These are phyloP conservation scores for Paramyrothecium sp. DNA, from an alignment of 2,329 filamentous ascomycete genomes.

Conservation along the genomic window DNA sequence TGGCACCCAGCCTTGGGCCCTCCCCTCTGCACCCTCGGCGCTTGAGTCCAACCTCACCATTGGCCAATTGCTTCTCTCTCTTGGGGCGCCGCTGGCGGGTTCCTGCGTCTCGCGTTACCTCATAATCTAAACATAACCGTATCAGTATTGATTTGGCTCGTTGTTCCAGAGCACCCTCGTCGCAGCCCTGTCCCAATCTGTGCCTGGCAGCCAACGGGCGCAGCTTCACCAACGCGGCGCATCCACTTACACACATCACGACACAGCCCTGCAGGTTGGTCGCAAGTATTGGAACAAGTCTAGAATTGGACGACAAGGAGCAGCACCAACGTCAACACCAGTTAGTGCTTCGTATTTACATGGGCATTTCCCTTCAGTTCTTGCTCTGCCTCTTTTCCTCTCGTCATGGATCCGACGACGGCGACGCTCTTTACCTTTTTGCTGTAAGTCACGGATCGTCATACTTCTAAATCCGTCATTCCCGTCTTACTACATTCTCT, in stretches of 20 bases:
- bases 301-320: too few relatives aligned
- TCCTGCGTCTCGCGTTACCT: slow-evolving; percentile 14
- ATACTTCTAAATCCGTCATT: slow-evolving; percentile 17
- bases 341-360: not conserved
- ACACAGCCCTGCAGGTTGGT: too few relatives aligned
- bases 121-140: slow-evolving; percentile 1
- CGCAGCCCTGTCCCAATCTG: not conserved
- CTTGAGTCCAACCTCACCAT: slow-evolving; percentile 6
- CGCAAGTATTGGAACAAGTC: too few relatives aligned
- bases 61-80: slow-evolving; percentile 8
- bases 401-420: slow-evolving; percentile 57
- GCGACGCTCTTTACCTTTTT: slow-evolving; percentile 69
- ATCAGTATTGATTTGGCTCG: not conserved
- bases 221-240: not conserved
- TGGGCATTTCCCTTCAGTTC: not conserved
- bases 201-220: not conserved
- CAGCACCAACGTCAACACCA: too few relatives aligned
- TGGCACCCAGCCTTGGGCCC: not conserved
- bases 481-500: slow-evolving; percentile 6
- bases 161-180: not conserved
- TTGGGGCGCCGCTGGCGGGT: not conserved
- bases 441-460: slow-evolving; percentile 52
- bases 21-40: slow-evolving; percentile 7
- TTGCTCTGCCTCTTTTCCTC: not conserved
- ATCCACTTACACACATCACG: too few relatives aligned